Base-by-base conservation (phyloP, 192 early-diverging fungal genomes). In the Podila minutissima region DNA sequence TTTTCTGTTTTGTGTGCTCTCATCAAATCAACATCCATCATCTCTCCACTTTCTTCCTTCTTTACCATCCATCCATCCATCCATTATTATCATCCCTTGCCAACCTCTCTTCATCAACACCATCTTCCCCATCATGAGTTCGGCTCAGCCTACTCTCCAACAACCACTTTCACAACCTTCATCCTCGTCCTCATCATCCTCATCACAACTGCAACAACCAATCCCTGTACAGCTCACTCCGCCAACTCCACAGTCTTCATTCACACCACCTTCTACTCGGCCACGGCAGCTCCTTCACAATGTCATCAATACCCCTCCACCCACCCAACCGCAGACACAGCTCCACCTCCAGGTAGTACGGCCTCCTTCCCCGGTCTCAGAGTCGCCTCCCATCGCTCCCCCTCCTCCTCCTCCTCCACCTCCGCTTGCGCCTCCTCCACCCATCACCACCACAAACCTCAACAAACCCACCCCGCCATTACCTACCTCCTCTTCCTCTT, bases 291-390 rank as follows among this genome's bases (percentile, higher is more conserved):
- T 81, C 11, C 67, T 81, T n/a, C 70, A 81, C 35, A 81, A 81
- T 81, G 77, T 81, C n/a, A 73, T 72, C 66, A 81, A 72, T 62
- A 81, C 77, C 63, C 77, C 77, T 26, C 77, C 77, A 0, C 51
- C 65, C 1, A 61, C 65, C 17, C 61, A 72, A 4, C 59, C 71
- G 5, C 77, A 81, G 32, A 81, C 77, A 20, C 77, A 81, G 62
- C 71, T 81, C 29, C 77, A 81, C 50, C 77, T 48, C 5, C 71
- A 72, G 37, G 55, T 71, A 29, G 24, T 61, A 24, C 65, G 62
- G 17, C 77, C 66, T 1, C 6, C 77, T 6, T 73, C 77, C 4
- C 71, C 77, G 1, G 59, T 62, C 26, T 49, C 62, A 8, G 58
- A 62, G 46, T 66, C 64, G n/a, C 28, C 35, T 15, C 13, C 17